Evolutionary conservation across 2,329 filamentous ascomycete genomes (phyloP), one percentile per base, ranked within the genome.

Genomic region (Colletotrichum chlorophyti): DNA sequence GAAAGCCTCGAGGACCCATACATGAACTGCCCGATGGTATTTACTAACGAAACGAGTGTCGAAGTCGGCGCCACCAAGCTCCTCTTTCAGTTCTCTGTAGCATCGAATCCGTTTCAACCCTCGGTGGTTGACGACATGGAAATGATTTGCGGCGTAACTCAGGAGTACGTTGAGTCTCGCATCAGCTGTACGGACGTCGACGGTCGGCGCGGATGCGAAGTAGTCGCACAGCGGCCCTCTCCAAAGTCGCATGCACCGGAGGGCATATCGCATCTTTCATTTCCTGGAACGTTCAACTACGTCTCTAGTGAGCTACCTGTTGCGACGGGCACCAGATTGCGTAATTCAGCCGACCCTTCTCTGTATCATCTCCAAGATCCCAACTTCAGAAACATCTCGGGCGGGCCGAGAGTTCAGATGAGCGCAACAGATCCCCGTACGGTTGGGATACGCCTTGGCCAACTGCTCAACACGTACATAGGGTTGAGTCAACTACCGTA

Each of bases 381-480:
- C 11, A 21, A 29, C 0, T 23, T 40, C 0, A 29, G 40, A 5
- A 19, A 12, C 2, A 12, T 4, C 35, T 1, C 23, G 0, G 24
- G 9, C 32, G 27, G 32, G 17, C 26, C 34, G 12, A 32, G 47
- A 0, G 8, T 26, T 1, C 47, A 47, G 3, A 15, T 52, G 0
- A 24, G 31, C 9, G n/a, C n/a, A n/a, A n/a, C n/a, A n/a, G n/a
- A n/a, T n/a, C n/a, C n/a, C n/a, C n/a, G n/a, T n/a, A n/a, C n/a
- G n/a, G n/a, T n/a, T n/a, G n/a, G n/a, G n/a, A n/a, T n/a, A n/a
- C 50, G 55, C 5, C 23, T 59, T 4, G 43, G 26, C 6, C 47
- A 52, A 15, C 17, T 58, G 4, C 21, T 58, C 40, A 52, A 58
- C 15, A 52, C 47, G 0, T 52, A 58, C 12, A 1, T 58, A 11